Base-by-base conservation (phyloP, 1,284 basidiomycete genomes). In the Ganoderma lingzhi region DNA sequence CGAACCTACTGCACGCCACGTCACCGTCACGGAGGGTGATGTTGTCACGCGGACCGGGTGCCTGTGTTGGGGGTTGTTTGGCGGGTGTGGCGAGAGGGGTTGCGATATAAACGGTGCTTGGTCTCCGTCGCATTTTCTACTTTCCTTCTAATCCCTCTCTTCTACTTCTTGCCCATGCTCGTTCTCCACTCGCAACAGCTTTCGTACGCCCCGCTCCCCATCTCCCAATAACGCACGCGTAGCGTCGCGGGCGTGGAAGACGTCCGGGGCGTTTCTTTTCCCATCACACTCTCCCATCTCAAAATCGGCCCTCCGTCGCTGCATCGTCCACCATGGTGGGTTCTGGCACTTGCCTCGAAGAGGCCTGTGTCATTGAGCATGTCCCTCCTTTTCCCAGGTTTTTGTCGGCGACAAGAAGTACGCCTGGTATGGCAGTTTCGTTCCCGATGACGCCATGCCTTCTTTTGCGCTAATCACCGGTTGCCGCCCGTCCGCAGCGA, bases 401-500 rank as follows among this genome's bases (percentile, higher is more conserved):
- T 84, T 91, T 77, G 87, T 94, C 78, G 90, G 88, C 81, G 89
- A 88, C 79, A 93, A 92, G 84, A 94, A 94, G 82, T 93, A 93
- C 77, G 92, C 92, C 72, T 93, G 92, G 92, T 93, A 65, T 30
- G 78, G 59, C 59, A 61, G 88, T 76, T 58, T 61, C n/a, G n/a
- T 55, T 1, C 23, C 15, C 8, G 4, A 35, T 64, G 59, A 67
- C n/a, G 44, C 62, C 32, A 61, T 70, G 12, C 32, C 45, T 14
- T 42, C 10, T 41, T 41, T 41, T 39, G 17, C 42, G 41, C 63
- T 70, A 32, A 70, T 19, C 28, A 28, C n/a, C 10, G 23, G 3
- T 35, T 56, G 30, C 53, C 17, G 14, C 23, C 14, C 28, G 6
- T 56, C 39, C 23, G n/a, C 51, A 93, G 92, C 76, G 91, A 92